Base-by-base conservation (phyloP, 1,284 basidiomycete genomes). In the Mycosarcoma mackinlayi region DNA sequence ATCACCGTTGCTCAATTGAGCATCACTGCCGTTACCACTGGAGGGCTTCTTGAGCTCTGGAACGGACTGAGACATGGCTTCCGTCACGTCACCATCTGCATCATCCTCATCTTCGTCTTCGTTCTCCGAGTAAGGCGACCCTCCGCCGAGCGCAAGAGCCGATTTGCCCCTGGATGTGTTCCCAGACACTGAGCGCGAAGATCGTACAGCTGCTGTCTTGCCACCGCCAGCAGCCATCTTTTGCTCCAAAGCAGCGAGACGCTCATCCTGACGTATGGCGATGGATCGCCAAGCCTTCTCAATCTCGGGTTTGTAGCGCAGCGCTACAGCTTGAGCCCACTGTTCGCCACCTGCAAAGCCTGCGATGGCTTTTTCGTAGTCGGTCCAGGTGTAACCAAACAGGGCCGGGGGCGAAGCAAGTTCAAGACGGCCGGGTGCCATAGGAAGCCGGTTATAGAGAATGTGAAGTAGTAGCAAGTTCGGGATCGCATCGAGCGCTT, bases 321-420 rank as follows among this genome's bases (percentile, higher is more conserved):
- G 39, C 21, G 65, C 70, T 3, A 76, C 59, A 10, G 79, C 78
- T 23, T 65, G 54, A 7, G 79, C 77, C 62, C 77, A 80, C 33
- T 58, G 64, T 30, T 78, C 71, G 13, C 76, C 77, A 0, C 74
- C 67, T 3, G 57, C 75, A 50, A 82, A 82, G 0, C 80, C 80
- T 13, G 73, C 60, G 24, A 82, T 74, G 24, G 73, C 71, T n/a
- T 69, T 57, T 16, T 79, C 77, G 57, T 82, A 82, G 21, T 79
- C 69, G 21, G 44, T 39, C 80, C 80, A 82, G 1, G 73, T 60
- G 50, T 75, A 77, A 31, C 69, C 63, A 21, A 79, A 81, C 11
- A 77, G 40, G 27, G 53, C 65, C 6, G 78, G 79, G n/a, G 79
- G 79, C 5, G 74, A 61, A 14, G 73, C 71, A 3, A 80, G 51